Conservation (phyloP, 2,329 filamentous ascomycete genomes). For the Diaporthe velutina region DNA sequence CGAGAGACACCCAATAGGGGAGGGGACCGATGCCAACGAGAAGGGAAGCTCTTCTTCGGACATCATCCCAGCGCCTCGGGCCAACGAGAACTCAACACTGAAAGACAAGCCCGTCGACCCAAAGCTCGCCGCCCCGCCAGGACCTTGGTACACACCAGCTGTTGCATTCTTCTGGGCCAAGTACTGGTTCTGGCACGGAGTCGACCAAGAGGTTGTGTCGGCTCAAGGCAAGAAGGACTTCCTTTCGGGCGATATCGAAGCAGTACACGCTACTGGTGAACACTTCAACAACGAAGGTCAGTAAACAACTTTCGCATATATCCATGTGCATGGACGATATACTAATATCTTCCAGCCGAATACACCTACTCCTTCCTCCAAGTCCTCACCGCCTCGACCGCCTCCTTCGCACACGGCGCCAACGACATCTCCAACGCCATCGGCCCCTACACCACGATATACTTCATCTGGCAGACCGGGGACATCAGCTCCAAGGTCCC, state of each 20-base stretch:
- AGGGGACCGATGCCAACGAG: neutral
- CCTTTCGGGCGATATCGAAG: slow-evolving; percentile 65
- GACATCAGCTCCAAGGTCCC: slow-evolving; percentile 57
- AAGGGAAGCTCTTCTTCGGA: slow-evolving; percentile 4
- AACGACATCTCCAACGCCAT: slow-evolving; percentile 76
- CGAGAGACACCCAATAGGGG: neutral
- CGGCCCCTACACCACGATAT: slow-evolving; percentile 74
- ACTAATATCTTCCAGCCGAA: slow-evolving; percentile 54
- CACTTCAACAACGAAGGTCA: slow-evolving; percentile 70
- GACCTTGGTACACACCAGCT: slow-evolving; percentile 55
- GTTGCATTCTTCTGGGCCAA: slow-evolving; percentile 61
- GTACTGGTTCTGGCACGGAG: slow-evolving; percentile 60
- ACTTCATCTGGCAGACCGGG: slow-evolving; percentile 68
- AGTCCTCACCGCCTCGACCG: slow-evolving; percentile 71
- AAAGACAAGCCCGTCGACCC: slow-evolving; percentile 12
- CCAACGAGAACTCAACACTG: neutral
- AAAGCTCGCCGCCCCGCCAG: neutral
- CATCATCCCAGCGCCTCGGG: neutral
- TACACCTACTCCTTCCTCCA: slow-evolving; percentile 73
- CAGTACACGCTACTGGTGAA: slow-evolving; percentile 67
- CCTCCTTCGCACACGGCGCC: slow-evolving; percentile 75
- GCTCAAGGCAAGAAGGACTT: slow-evolving; percentile 53
- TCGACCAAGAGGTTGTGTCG: slow-evolving; percentile 57
- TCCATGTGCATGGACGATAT: neutral
- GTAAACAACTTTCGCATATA: too few relatives aligned